Base-by-base conservation (phyloP, 306 rosid species). In the Benincasa hispida region DNA sequence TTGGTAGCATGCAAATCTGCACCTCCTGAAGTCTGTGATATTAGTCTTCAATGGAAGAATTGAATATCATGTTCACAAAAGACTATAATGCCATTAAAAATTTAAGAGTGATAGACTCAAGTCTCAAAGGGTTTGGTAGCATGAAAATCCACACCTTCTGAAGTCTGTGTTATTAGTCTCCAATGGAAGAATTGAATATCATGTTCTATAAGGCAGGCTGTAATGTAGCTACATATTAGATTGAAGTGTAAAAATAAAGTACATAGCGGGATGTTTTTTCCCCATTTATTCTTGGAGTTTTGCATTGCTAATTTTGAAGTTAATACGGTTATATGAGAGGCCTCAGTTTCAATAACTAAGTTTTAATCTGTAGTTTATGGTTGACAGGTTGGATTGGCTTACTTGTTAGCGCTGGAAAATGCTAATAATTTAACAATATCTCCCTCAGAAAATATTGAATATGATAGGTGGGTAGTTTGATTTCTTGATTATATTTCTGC, bases 301-400 rank as follows among this genome's bases (percentile, higher is more conserved):
- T 37, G 3, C 48, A 66, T 66, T 66, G 50, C 32, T 39, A 5
- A 22, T 21, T 39, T 3, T 10, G 50, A 66, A 9, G 63, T 51
- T 76, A 7, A 9, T 32, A 42, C 8, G 42, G 57, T 28, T 22
- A 58, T 18, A 28, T 19, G 12, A 37, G 30, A 74, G 15, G 60
- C 5, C 5, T 74, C 24, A 34, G 42, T 78, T 77, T 56, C 69
- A 61, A 53, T 18, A 30, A 72, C 45, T 18, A 69, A 61, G 37
- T 58, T 27, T 8, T 79, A 72, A 57, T 62, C 56, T 42, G 54
- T 79, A 47, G 24, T 42, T 11, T 76, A 48, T 61, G 51, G 78
- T 80, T 84, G 80, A 70, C 95, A 94, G 98, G 93, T 90, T 68
- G 98, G 98, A 76, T 82, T 94, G 77, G 96, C 98, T 83, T 94